Evolutionary conservation across 2,329 filamentous ascomycete species (phyloP).

Genomic region (Proliferodiscus dingleyae): DNA sequence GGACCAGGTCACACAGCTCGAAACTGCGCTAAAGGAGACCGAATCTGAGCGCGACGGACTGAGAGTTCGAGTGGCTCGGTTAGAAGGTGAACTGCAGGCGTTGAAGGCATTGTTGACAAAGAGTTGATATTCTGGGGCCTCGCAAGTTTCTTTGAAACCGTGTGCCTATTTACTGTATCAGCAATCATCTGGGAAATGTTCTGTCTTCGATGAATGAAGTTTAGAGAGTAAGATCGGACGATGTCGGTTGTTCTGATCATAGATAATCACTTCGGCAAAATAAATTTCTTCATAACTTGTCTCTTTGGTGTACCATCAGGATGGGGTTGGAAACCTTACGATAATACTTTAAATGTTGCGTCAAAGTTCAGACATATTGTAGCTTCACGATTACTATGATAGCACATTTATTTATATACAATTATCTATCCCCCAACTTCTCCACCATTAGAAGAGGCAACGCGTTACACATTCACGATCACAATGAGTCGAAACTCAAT

Average conservation of each 20-base stretch:
- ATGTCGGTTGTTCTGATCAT: slow-evolving; percentile 20
- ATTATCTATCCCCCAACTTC: not conserved
- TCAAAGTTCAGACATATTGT: too few species aligned
- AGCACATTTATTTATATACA: not conserved
- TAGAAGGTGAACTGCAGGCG: slow-evolving; percentile 61
- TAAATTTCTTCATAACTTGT: slow-evolving; percentile 12
- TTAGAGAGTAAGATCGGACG: slow-evolving; percentile 13
- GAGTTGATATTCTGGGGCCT: not conserved
- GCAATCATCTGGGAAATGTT: not conserved
- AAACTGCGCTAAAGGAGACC: slow-evolving; percentile 53
- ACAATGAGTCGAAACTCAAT: not conserved
- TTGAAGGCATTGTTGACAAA: slow-evolving; percentile 44
- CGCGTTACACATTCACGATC: not conserved
- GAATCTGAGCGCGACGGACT: slow-evolving; percentile 59
- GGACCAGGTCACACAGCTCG: slow-evolving; percentile 59
- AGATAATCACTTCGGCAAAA: slow-evolving; percentile 25
- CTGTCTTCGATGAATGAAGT: not conserved
- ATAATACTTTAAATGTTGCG: too few species aligned
- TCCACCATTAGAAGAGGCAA: not conserved
- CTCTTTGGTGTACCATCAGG: not conserved
- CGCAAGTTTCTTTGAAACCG: too few species aligned
- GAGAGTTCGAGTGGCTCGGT: slow-evolving; percentile 55
- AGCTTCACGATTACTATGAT: too few species aligned
- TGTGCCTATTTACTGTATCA: too few species aligned
- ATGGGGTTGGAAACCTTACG: too few species aligned